phyloP scores from a whole-genome alignment of 2,329 filamentous ascomycete genomes.

The Monilinia fructicola region DNA sequence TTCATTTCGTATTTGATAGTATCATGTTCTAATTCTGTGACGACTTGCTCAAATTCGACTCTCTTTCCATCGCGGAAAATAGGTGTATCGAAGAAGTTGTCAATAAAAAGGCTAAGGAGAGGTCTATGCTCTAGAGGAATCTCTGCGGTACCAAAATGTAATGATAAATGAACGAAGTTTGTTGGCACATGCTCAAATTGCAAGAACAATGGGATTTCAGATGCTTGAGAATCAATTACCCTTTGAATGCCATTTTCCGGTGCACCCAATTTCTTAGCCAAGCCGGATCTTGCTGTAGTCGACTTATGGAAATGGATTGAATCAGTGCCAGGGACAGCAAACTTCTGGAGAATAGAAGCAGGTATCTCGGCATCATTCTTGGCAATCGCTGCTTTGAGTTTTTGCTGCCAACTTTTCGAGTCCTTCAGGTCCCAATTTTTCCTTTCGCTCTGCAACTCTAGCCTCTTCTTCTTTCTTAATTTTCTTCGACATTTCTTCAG shows the following conservation, averaged over 20 bases:
- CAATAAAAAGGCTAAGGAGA: slow-evolving; percentile 77
- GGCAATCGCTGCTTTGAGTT: slow-evolving; percentile 78
- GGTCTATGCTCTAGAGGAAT: slow-evolving; percentile 83
- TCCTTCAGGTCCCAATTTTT: slow-evolving; percentile 78
- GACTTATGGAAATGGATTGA: slow-evolving; percentile 96
- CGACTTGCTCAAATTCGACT: slow-evolving; percentile 87
- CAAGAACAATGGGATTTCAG: slow-evolving; percentile 76
- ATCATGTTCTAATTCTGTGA: slow-evolving; percentile 86
- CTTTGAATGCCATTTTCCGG: slow-evolving; percentile 70
- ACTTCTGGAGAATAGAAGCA: slow-evolving; percentile 73
- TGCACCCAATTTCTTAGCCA: slow-evolving; percentile 69
- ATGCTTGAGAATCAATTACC: slow-evolving; percentile 67
- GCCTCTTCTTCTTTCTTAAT: slow-evolving; percentile 79
- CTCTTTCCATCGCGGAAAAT: slow-evolving; percentile 73
- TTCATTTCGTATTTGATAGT: slow-evolving; percentile 81
- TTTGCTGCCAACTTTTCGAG: slow-evolving; percentile 71
- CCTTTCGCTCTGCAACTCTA: slow-evolving; percentile 74
- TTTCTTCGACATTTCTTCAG: slow-evolving; percentile 72
- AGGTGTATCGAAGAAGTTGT: slow-evolving; percentile 93
- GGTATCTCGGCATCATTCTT: slow-evolving; percentile 90
- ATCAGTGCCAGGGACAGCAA: slow-evolving; percentile 79
- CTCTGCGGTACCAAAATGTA: slow-evolving; percentile 75
- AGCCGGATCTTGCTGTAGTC: slow-evolving; percentile 76
- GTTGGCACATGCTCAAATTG: slow-evolving; percentile 94
- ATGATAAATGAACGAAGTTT: slow-evolving; percentile 83